These are phyloP conservation scores for Plasmodium fragile DNA, from an alignment of 169 alveolate species.

Conservation along the genomic window DNA sequence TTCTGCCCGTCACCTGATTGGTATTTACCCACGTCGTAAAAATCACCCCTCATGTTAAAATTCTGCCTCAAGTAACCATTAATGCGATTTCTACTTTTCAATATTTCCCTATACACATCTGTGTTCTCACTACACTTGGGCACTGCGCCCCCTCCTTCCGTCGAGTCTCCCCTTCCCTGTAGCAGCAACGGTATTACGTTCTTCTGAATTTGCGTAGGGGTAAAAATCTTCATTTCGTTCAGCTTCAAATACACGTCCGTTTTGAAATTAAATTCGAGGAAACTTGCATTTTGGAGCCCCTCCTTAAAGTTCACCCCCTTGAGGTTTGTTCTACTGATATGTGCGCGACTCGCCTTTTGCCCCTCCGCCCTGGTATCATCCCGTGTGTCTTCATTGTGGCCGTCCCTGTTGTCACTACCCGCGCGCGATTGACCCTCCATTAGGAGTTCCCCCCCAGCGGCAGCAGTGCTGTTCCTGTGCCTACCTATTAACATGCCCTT, in stretches of 20 bases:
- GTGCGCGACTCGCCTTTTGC: background rate
- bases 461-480: background rate
- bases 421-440: background rate
- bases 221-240: conserved; percentile 36
- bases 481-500: background rate
- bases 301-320: conserved; percentile 26
- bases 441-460: background rate
- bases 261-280: conserved; percentile 67
- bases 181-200: conserved; percentile 68
- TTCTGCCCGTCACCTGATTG: background rate
- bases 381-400: background rate
- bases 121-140: background rate
- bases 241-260: conserved; percentile 66
- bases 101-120: conserved; percentile 32
- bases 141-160: background rate
- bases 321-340: background rate
- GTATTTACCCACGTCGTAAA: conserved; percentile 52
- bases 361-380: background rate
- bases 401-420: background rate
- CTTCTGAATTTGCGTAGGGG: conserved; percentile 68
- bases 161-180: background rate
- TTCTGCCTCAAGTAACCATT: conserved; percentile 39
- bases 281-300: conserved; percentile 41
- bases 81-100: conserved; percentile 36
- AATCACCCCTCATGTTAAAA: conserved; percentile 3